phyloP scores from a whole-genome alignment of 2,329 filamentous ascomycete genomes.

The Apiospora hydei region DNA sequence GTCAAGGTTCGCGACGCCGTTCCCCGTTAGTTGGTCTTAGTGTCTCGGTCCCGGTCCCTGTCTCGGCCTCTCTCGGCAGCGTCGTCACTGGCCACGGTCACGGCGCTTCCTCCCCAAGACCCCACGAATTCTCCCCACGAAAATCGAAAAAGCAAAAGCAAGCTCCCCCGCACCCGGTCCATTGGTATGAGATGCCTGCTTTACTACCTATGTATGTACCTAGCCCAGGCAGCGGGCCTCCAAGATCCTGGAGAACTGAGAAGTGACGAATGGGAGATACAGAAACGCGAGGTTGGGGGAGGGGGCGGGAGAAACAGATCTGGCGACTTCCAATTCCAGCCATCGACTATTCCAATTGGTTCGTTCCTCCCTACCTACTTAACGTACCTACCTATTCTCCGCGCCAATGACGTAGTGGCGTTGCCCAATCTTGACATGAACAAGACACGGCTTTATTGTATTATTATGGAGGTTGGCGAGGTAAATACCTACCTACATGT shows the following conservation, averaged over 20 bases:
- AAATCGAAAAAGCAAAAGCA: not conserved
- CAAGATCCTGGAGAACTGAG: too few relatives aligned
- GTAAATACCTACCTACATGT: too few relatives aligned
- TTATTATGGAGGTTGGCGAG: too few relatives aligned
- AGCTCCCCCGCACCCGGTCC: not conserved
- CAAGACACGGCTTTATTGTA: not conserved
- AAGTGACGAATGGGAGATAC: not conserved
- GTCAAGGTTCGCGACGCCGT: constrained; percentile 4
- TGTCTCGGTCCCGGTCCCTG: too few relatives aligned
- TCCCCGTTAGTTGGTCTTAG: not conserved
- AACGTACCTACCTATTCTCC: not conserved
- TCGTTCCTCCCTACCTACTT: not conserved
- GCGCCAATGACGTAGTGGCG: not conserved
- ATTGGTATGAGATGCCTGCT: not conserved
- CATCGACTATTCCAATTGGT: not conserved
- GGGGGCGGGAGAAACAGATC: not conserved
- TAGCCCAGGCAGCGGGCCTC: too few relatives aligned
- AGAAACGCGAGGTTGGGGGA: not conserved
- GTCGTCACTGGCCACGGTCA: not conserved
- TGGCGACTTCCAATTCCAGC: not conserved
- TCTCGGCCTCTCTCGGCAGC: not conserved
- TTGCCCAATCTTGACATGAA: not conserved
- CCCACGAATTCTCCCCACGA: not conserved
- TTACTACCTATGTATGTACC: too few relatives aligned
- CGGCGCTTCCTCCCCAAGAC: not conserved